These are phyloP conservation scores for Cryptococcus sp. DNA, from an alignment of 1,284 basidiomycete species.

Conservation along the genomic window DNA sequence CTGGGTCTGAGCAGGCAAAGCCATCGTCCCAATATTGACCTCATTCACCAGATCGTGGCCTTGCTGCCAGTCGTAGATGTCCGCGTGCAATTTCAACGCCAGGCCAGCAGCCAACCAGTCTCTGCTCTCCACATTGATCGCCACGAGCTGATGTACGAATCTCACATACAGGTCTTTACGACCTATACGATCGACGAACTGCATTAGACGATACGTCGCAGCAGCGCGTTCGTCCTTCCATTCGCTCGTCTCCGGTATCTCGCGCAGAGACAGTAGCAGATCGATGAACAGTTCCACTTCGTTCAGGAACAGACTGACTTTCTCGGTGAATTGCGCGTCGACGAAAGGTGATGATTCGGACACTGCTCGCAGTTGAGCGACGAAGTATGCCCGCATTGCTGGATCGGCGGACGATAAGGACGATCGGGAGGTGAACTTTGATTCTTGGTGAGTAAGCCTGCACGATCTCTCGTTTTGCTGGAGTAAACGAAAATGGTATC, in stretches of 20 bases:
- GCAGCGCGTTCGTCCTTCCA: conserved; percentile 92
- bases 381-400: conserved; percentile 89
- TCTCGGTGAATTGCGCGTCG: conserved; percentile 72
- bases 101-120: conserved; percentile 91
- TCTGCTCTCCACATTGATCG: conserved; percentile 61
- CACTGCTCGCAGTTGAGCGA: conserved; percentile 82
- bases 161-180: conserved; percentile 88
- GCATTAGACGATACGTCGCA: conserved; percentile 87
- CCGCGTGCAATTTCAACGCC: conserved; percentile 88
- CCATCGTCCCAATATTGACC: conserved; percentile 71
- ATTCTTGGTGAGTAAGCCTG: background rate
- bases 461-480: too few relatives aligned
- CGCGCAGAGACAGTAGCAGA: conserved; percentile 85
- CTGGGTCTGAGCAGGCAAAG: conserved; percentile 85
- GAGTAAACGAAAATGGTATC: conserved; percentile 1
- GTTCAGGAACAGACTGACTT: conserved; percentile 80
- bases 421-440: conserved; percentile 33
- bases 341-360: conserved; percentile 77
- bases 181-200: conserved; percentile 82
- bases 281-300: conserved; percentile 93
- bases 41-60: conserved; percentile 71
- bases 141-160: conserved; percentile 88
- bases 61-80: conserved; percentile 86
- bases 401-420: conserved; percentile 76
- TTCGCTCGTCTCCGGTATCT: conserved; percentile 88